Evolutionary conservation across 345 rosid genomes (phyloP).

Genomic region (Eucalyptus erythrocorys): DNA sequence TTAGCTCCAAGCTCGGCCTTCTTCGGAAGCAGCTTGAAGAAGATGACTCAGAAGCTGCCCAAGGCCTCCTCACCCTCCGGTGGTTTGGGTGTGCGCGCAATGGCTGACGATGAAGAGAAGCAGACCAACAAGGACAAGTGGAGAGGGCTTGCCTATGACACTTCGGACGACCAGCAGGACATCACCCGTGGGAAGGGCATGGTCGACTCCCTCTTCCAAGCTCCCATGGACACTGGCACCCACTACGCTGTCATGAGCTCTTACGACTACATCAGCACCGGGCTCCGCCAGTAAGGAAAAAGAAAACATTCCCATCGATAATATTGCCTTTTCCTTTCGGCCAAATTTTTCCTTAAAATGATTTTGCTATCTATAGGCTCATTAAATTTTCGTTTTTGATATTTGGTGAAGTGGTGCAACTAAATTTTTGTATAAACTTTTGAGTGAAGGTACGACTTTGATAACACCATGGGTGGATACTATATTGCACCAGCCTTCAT

Average conservation of each 20-base stretch:
- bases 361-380: not conserved
- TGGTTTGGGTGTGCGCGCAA: conserved; percentile 47
- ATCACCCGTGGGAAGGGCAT: conserved; percentile 84
- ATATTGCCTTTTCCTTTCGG: not conserved
- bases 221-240: conserved; percentile 66
- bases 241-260: conserved; percentile 77
- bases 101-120: conserved; percentile 40
- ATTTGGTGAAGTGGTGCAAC: not conserved
- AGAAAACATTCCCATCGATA: not conserved
- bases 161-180: conserved; percentile 92
- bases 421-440: not conserved
- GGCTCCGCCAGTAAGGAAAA: conserved; percentile 52
- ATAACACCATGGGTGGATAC: conserved; percentile 72
- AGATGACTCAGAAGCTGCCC: conserved; percentile 35
- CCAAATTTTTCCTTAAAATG: not conserved
- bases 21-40: conserved; percentile 63
- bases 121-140: conserved; percentile 70
- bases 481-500: conserved; percentile 97
- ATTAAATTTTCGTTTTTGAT: not conserved
- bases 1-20: conserved; percentile 53
- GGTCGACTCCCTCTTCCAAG: conserved; percentile 96
- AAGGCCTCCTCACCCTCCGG: conserved; percentile 11
- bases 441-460: conserved; percentile 42
- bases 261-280: conserved; percentile 77
- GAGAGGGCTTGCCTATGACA: conserved; percentile 60